These are phyloP conservation scores for Suillus americanus DNA, from an alignment of 768 basidiomycete genomes.

Conservation along the genomic window DNA sequence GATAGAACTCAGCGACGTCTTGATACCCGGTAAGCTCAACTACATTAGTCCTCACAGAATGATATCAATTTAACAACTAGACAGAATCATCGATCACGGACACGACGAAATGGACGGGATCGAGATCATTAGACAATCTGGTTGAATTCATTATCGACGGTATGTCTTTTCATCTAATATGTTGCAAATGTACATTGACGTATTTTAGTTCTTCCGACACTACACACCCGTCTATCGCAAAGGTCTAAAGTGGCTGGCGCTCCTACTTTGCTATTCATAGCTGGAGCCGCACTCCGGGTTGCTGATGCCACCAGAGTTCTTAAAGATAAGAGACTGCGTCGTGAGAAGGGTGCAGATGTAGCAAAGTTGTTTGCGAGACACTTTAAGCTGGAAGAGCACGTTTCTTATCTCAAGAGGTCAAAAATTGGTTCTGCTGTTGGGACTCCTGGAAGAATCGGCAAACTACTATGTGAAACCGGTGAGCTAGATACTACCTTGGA, in stretches of 20 bases:
- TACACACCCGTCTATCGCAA: conserved; percentile 72
- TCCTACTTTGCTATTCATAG: conserved; percentile 82
- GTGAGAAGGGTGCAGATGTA: conserved; percentile 86
- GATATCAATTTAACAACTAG: conserved; percentile 50
- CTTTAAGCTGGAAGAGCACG: conserved; percentile 87
- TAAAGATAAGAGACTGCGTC: conserved; percentile 64
- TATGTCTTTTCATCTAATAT: conserved; percentile 30
- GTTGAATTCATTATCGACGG: conserved; percentile 76
- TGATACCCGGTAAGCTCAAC: conserved; percentile 67
- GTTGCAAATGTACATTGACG: background rate
- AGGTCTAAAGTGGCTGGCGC: conserved; percentile 76
- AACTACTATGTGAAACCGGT: conserved; percentile 76
- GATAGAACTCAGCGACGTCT: conserved; percentile 79
- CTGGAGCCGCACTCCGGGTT: conserved; percentile 90
- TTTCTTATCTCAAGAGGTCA: conserved; percentile 79
- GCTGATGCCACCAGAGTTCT: conserved; percentile 80
- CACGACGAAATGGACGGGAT: conserved; percentile 69
- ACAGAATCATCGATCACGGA: conserved; percentile 74
- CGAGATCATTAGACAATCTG: conserved; percentile 70
- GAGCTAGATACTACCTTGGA: conserved; percentile 19
- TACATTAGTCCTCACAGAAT: conserved; percentile 16
- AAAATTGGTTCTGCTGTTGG: conserved; percentile 88
- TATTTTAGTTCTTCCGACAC: conserved; percentile 58
- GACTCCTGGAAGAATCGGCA: conserved; percentile 89
- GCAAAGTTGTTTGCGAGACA: conserved; percentile 97